Evolutionary conservation across 2,329 filamentous ascomycete species (phyloP), one percentile per base, ranked within the genome.

Genomic region (Eutypa lata): DNA sequence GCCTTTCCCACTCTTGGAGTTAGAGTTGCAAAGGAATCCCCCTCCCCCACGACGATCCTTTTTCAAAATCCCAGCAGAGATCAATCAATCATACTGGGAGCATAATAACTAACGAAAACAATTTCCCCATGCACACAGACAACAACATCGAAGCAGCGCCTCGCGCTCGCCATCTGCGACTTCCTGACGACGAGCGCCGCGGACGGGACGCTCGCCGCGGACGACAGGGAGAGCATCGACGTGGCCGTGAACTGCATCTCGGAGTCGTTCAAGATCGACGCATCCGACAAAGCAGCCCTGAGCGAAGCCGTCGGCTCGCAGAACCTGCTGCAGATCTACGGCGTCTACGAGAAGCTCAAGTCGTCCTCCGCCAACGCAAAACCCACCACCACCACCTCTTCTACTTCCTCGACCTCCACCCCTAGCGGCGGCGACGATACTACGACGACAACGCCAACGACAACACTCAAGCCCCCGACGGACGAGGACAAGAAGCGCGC

Each of bases 121-220:
- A n/a, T n/a, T n/a, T n/a, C n/a, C n/a, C n/a, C n/a, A n/a, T n/a
- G n/a, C n/a, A n/a, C n/a, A 53, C 49, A 76, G 74, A 67, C 76
- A 55, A 73, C 77, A 43, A 76, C 77, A 50, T 76, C 81, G 53
- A 83, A 84, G 72, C 84, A 99, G 83, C 91, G 92, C 76, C 88
- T 99, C 59, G 94, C 94, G 72, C 90, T 99, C 70, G 91, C 94
- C 65, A 93, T 99, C 73, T 91, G 96, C 78, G 91, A 97, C 76
- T 99, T 96, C 79, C 88, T 99, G 56, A 83, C 83, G 64, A 86
- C 84, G 54, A 96, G 91, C 45, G 78, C 91, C 63, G 88, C 85
- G 57, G 94, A 99, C 71, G 94, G 94, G 66, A 96, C 91, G 44
- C 83, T 99, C 54, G 82, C 87, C 50, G 77, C 88, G 64, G 94